Evolutionary conservation across 1,139 yeast species (phyloP), one percentile per base, ranked within the genome.

Genomic region (Martiniozyma asiatica): DNA sequence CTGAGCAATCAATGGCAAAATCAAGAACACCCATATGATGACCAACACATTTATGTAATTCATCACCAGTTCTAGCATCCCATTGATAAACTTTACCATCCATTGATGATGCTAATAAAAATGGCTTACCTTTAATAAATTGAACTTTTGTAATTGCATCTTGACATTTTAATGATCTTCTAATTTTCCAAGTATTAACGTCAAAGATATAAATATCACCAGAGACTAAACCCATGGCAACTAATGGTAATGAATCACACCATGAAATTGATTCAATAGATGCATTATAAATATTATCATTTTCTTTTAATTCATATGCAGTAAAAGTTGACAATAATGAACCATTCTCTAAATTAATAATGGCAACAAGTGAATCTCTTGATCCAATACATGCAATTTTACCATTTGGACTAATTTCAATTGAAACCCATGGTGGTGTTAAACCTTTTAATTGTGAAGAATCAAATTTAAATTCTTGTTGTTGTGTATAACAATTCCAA

Each of bases 21-120:
- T 85, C 96, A 37, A 89, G 65, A 10, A 89, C 75, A 35, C 97
- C 97, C 79, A 82, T 81, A 53, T 79, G 81, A 55, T 89, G 98
- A 14, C 98, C 99, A 27, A 72, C 73, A 41, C 93, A 93, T 22
- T 65, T 77, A 59, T 78, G 80, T 32, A 77, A 53, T 42, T 71
- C 75, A 35, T 65, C 68, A 34, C 94, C 94, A 3, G 85, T 77
- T 59, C 95, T 73, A 8, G 80, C 75, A 55, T 92, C 97, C 80
- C 87, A 85, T 53, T 78, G 75, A 55, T 77, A 77, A 23, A 89
- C 68, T 43, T 70, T 71, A 32, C 97, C 96, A 49, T 85, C 80
- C 74, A 84, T 81, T 34, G 81, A 71, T 4, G 85, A 65, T 1
- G 80, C 92, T 24, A 80, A 58, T 33, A 89, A 59, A 30, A 65